Conservation (phyloP, 768 basidiomycete genomes). For the Boletus reticulatus region DNA sequence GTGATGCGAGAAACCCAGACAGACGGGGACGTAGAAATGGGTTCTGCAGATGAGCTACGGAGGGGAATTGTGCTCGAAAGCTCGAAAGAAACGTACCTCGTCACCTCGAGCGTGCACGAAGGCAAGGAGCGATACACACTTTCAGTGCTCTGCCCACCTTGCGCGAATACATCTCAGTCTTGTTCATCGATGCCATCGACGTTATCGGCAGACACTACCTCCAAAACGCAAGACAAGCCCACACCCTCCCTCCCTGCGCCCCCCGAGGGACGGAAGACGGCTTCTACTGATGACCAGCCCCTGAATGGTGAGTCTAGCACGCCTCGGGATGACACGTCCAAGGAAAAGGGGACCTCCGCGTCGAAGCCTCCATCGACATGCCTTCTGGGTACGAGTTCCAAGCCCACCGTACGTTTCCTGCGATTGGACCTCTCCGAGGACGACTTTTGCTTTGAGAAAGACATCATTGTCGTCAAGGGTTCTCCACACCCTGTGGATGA, state of each 20-base stretch:
- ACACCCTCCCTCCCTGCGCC: not conserved
- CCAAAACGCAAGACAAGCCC: constrained; percentile 3
- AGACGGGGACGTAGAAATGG: constrained; percentile 8
- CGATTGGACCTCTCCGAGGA: constrained; percentile 17
- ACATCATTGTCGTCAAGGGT: constrained; percentile 16
- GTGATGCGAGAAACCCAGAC: constrained; percentile 3
- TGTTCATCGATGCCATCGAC: not conserved
- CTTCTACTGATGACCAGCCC: not conserved
- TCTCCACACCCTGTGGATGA: not conserved
- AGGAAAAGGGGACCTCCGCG: not conserved
- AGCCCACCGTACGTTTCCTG: constrained; percentile 8
- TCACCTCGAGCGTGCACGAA: constrained; percentile 10
- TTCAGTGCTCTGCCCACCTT: constrained; percentile 8
- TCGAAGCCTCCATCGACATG: not conserved
- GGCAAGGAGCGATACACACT: constrained; percentile 18
- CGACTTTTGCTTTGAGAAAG: constrained; percentile 24
- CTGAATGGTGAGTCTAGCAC: not conserved
- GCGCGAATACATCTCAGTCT: not conserved
- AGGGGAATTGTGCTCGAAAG: constrained; percentile 27
- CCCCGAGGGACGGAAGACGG: not conserved
- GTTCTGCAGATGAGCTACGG: constrained; percentile 5
- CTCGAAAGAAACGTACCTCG: constrained; percentile 20
- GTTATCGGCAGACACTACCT: not conserved
- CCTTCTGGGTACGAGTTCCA: not conserved
- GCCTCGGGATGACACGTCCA: not conserved